Base-by-base conservation (phyloP, 2,329 filamentous ascomycete genomes). In the Fonsecaea nubica region DNA sequence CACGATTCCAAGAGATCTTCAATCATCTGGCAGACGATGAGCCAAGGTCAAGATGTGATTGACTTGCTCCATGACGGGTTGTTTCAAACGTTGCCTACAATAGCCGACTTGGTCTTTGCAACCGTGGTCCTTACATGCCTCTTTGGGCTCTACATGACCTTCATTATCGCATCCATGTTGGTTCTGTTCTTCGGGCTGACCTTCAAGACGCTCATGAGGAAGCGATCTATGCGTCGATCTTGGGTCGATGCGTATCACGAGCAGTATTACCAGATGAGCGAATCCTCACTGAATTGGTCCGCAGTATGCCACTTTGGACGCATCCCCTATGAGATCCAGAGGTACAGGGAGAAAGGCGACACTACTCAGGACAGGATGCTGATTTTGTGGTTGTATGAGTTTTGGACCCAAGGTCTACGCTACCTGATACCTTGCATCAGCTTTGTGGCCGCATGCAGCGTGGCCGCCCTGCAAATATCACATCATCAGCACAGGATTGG, bases 1-100 rank as follows among this genome's bases (percentile, higher is more conserved):
- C 89, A 92, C 73, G 86, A 87, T 18, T 83, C 84, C 58, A 89
- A 89, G 69, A 83, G 86, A 62, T 88, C 87, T 1, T 88, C 87
- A 1, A 86, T 90, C 67, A 80, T 92, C 0, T 86, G 88, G 75
- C 85, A 87, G 69, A 85, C 87, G 2, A 83, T 91, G n/a, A 82
- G 85, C 58, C 88, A 90, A 71, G 90, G 87, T 0, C 80, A 83
- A 48, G 83, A 86, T 1, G 78, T 91, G 12, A 85, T 85, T 50
- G 80, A 85, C 42, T 76, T 91, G 1, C 78, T 91, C 10, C 85
- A 90, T 53, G 83, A 84, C 45, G 77, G 88, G 3, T 76, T 87
- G 2, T 87, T 91, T 66, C 81, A 86, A 15, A 79, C 91, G 18
- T 73, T 83, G 0, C 90, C 90, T 0, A 88, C 88, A 67, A 74